Evolutionary conservation across 306 rosid species (phyloP), one percentile per base, ranked within the genome.

Genomic region (Malus asiatica): DNA sequence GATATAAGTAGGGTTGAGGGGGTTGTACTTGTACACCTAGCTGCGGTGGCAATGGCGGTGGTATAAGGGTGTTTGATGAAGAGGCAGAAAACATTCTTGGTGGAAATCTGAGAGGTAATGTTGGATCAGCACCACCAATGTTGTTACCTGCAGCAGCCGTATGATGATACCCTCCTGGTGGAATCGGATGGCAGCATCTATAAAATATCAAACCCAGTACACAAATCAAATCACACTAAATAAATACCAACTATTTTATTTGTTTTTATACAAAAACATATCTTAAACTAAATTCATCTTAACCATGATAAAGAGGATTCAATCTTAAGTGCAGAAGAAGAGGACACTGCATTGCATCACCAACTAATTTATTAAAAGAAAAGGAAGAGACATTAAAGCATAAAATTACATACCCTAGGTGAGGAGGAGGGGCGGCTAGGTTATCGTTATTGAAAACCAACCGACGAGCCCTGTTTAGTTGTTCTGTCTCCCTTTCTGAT

Each of bases 401-500:
- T 11, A 58, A 57, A 58, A 58, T 20, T 58, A 65, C 52, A 32
- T 87, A 92, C 98, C 98, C 93, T 79, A 92, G 80, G 77, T 87
- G 99, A 76, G 94, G 79, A 30, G 90, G 42, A n/a, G 83, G 98
- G 67, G 90, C 72, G 74, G 89, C 82, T 66, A 89, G 61, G 85
- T 16, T 90, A 87, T 92, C 97, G 82, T 80, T 95, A 53, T 87
- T 86, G 89, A 90, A 95, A 80, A 95, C 97, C 22, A 95, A 87
- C 81, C 90, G 97, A 77, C 99, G 97, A 84, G 99, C 99, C 64
- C 89, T 88, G 85, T 95, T 92, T 70, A 95, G 92, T 55, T 95
- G 92, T 81, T 95, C 99, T n/a, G 97, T 95, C 93, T 95, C 97
- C 83, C 97, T 88, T 82, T 95, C 99, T 95, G 92, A 83, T 62